Conservation (phyloP, 2,329 filamentous ascomycete species). For the Hypoxylon sp. region DNA sequence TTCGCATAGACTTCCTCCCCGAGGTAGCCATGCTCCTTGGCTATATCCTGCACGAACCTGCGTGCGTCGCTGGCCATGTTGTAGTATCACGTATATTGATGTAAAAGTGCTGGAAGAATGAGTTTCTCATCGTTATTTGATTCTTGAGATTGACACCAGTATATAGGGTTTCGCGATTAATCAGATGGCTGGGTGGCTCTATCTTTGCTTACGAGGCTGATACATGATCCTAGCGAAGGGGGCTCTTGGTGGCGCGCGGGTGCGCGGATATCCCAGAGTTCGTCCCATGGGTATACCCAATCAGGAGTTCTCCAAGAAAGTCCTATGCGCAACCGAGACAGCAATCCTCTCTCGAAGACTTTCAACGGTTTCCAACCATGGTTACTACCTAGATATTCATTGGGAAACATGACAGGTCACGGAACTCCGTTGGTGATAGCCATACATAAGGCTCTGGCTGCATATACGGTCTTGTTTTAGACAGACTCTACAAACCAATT, state of each 20-base stretch:
- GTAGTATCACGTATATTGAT: neutral
- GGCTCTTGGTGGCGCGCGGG: neutral
- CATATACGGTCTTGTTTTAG: neutral
- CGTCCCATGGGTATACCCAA: neutral
- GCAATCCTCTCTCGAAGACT: neutral
- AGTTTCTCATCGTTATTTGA: neutral
- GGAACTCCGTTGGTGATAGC: neutral
- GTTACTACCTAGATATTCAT: neutral
- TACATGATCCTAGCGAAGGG: neutral
- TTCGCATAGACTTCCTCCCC: slow-evolving; percentile 27
- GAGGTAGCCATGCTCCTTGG: slow-evolving; percentile 47
- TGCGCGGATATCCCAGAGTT: neutral
- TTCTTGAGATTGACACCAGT: neutral
- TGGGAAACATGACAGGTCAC: neutral
- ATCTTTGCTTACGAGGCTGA: neutral
- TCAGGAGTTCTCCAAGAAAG: neutral
- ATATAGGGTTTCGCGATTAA: neutral
- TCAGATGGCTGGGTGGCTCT: neutral
- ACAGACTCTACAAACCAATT: neutral
- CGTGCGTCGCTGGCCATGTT: slow-evolving; percentile 18
- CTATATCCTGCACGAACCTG: slow-evolving; percentile 41
- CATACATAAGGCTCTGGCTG: neutral
- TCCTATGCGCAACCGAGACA: neutral
- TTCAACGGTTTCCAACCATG: neutral
- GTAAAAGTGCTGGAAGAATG: neutral